A percentile compares a stretch with the other conserved stretches of the same genome.
Evolutionary conservation across 371 early-diverging fungal genomes (phyloP).

Genomic region (Mortierella sp.): DNA sequence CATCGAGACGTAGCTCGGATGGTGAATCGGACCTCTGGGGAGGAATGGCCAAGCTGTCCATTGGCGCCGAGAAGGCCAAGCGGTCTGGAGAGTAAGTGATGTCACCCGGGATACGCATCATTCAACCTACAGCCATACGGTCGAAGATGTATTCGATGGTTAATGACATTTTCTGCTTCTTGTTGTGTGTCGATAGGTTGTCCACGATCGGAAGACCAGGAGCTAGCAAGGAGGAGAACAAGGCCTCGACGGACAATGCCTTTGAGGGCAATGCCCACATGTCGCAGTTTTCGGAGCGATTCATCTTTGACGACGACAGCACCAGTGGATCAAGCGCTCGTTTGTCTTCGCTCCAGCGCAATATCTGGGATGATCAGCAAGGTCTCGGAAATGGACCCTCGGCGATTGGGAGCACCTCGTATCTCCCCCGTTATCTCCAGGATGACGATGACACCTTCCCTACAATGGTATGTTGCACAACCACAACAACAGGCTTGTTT

Average conservation of each 20-base stretch:
- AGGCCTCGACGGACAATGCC: conserved; percentile 42
- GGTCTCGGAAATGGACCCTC: conserved; percentile 37
- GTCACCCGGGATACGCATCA: too few species aligned
- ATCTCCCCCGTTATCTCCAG: conserved; percentile 55
- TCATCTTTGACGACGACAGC: conserved; percentile 48
- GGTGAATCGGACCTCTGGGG: conserved; percentile 63
- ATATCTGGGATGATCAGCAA: conserved; percentile 52
- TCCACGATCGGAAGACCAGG: conserved; percentile 45
- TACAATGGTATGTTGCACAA: conserved; percentile 32
- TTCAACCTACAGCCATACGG: background rate
- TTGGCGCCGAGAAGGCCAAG: conserved; percentile 35
- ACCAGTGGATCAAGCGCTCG: conserved; percentile 22
- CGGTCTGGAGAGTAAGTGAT: conserved; percentile 42
- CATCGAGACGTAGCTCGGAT: conserved; percentile 65
- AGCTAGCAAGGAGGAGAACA: conserved; percentile 20
- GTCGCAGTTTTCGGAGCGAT: conserved; percentile 44
- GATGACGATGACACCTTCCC: conserved; percentile 56
- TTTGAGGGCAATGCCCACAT: conserved; percentile 41
- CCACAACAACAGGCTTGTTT: background rate
- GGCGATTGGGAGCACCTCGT: conserved; percentile 45
- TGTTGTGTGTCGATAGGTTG: conserved; percentile 9
- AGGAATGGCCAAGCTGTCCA: conserved; percentile 60
- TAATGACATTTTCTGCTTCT: background rate
- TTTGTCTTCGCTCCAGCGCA: conserved; percentile 36
- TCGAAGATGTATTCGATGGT: background rate